Percentiles rank a stretch among this genome's conserved stretches.
Conservation (phyloP, 768 basidiomycete genomes). For the Macrolepiota dolichaula region DNA sequence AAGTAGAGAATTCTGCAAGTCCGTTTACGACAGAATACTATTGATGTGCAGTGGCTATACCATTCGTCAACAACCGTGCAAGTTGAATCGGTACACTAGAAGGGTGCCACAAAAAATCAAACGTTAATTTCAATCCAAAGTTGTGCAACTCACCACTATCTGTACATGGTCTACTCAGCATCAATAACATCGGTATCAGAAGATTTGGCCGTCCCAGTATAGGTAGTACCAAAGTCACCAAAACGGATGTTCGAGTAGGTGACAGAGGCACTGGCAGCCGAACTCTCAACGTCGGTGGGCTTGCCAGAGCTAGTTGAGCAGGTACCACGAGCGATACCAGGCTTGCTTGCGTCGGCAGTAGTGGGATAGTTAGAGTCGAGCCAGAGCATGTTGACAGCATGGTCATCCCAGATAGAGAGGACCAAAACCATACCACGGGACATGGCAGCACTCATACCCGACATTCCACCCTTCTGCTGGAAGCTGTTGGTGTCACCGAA, state of each 20-base stretch:
- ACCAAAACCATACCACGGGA: slow-evolving; percentile 45
- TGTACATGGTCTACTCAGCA: background rate
- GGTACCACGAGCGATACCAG: slow-evolving; percentile 47
- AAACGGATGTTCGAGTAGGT: slow-evolving; percentile 54
- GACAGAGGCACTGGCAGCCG: slow-evolving; percentile 37
- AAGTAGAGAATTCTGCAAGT: background rate
- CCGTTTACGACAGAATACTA: background rate
- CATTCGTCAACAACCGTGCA: background rate
- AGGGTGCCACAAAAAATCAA: too few relatives aligned
- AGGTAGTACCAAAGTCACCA: slow-evolving; percentile 48
- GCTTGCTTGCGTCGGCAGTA: slow-evolving; percentile 25
- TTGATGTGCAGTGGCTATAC: background rate
- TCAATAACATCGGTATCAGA: background rate
- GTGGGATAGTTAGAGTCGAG: slow-evolving; percentile 48
- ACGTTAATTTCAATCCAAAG: background rate
- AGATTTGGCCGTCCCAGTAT: slow-evolving; percentile 15
- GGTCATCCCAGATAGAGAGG: slow-evolving; percentile 50
- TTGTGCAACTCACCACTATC: background rate
- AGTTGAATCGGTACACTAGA: background rate
- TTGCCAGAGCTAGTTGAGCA: slow-evolving; percentile 46
- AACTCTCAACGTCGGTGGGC: slow-evolving; percentile 40
- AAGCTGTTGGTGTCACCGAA: slow-evolving; percentile 47
- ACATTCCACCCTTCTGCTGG: slow-evolving; percentile 39
- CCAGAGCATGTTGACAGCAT: slow-evolving; percentile 53
- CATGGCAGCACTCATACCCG: slow-evolving; percentile 31